Evolutionary conservation across 345 rosid genomes (phyloP).

Genomic region (Brassica incana): DNA sequence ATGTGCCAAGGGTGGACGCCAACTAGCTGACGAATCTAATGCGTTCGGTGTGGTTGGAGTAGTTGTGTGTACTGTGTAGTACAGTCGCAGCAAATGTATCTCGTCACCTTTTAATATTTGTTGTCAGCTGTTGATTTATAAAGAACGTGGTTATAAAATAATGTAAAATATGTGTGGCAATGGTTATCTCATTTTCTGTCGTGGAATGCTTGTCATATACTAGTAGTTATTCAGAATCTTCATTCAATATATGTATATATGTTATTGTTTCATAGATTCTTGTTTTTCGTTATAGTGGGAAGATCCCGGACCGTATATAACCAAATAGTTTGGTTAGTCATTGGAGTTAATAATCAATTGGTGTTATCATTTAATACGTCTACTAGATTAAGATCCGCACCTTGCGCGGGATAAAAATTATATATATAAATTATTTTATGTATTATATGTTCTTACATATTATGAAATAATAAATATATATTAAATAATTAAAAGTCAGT

Average conservation of each 20-base stretch:
- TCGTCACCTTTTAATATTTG: not conserved
- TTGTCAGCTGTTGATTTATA: not conserved
- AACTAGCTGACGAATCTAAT: constrained; percentile 33
- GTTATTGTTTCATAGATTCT: not conserved
- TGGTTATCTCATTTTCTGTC: not conserved
- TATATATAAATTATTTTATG: too few species aligned
- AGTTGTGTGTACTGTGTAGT: not conserved
- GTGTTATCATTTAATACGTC: not conserved
- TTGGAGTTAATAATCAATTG: not conserved
- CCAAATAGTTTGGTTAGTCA: not conserved
- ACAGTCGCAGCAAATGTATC: constrained; percentile 7
- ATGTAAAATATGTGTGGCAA: not conserved
- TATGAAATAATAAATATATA: too few species aligned
- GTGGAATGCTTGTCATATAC: not conserved
- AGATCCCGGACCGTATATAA: not conserved
- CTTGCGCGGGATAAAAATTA: too few species aligned
- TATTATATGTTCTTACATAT: too few species aligned
- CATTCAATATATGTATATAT: not conserved
- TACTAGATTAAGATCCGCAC: not conserved
- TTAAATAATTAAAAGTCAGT: too few species aligned
- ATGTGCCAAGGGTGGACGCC: constrained; percentile 25
- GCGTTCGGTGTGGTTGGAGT: constrained; percentile 26
- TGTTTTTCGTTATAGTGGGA: not conserved
- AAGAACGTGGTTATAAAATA: not conserved
- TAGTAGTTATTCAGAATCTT: constrained; percentile 1